Conservation (phyloP, 257 asterid species). For the Plantago ovata region DNA sequence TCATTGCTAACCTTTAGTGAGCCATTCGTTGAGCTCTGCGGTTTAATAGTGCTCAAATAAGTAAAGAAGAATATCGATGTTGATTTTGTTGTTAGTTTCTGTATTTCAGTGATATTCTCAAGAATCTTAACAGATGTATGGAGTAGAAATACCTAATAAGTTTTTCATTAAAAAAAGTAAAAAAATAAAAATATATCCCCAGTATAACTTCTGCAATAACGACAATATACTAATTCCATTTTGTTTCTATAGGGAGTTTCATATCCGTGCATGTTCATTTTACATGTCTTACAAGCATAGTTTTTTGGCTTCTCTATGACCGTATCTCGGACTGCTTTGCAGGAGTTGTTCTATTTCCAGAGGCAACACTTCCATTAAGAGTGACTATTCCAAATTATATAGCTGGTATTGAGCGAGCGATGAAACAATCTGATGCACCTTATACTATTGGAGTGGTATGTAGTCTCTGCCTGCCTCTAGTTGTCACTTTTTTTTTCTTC, state of each 20-base stretch:
- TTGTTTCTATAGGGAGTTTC: slow-evolving; percentile 8
- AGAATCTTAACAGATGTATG: no score
- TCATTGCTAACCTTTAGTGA: background rate
- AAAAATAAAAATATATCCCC: background rate
- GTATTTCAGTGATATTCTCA: no score
- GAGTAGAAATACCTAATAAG: no score
- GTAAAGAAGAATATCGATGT: background rate
- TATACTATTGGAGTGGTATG: slow-evolving; percentile 88
- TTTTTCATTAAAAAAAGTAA: background rate
- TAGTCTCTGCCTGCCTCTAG: slow-evolving; percentile 15
- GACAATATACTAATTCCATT: background rate
- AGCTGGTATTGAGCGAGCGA: slow-evolving; percentile 81
- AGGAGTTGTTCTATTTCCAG: slow-evolving; percentile 98
- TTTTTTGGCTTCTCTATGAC: slow-evolving; percentile 14
- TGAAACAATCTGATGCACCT: slow-evolving; percentile 76
- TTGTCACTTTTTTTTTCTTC: slow-evolving; percentile 12
- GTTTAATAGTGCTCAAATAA: slow-evolving; percentile 7
- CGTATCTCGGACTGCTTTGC: slow-evolving; percentile 20
- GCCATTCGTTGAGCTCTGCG: slow-evolving; percentile 1
- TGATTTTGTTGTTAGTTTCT: background rate
- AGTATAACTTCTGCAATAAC: background rate
- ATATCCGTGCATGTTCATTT: slow-evolving; percentile 6
- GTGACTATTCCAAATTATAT: slow-evolving; percentile 64
- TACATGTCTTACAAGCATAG: background rate
- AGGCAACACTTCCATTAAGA: slow-evolving; percentile 93